phyloP scores from a whole-genome alignment of 2,329 filamentous ascomycete species.

The Neoascochyta sp. region DNA sequence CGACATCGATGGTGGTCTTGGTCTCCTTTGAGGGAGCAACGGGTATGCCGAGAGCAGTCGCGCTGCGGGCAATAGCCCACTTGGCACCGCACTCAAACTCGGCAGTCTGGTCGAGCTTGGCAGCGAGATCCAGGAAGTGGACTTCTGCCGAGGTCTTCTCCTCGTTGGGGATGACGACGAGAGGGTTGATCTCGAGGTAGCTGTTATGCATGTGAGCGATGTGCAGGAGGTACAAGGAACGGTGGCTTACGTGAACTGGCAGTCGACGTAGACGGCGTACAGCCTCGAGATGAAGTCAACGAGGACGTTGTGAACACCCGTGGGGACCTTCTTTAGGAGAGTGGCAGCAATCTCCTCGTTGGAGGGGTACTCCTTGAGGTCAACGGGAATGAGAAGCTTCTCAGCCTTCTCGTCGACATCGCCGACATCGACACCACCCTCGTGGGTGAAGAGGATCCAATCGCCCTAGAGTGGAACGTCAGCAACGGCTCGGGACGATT shows the following conservation, averaged over 20 bases:
- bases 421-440: conserved; percentile 98
- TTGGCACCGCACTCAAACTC: conserved; percentile 99
- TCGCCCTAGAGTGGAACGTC: conserved; percentile 66
- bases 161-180: conserved; percentile 94
- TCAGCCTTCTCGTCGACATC: conserved; percentile 98
- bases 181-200: conserved; percentile 99
- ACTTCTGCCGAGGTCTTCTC: conserved; percentile 89
- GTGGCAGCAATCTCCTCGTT: conserved; percentile 86
- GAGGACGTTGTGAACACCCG: conserved; percentile 95
- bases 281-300: conserved; percentile 98
- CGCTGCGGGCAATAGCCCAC: conserved; percentile 94
- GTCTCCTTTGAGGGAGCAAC: conserved; percentile 56
- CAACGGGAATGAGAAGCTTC: conserved; percentile 96
- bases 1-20: conserved; percentile 91
- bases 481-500: conserved; percentile 25
- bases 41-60: conserved; percentile 80
- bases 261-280: conserved; percentile 98
- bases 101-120: conserved; percentile 97
- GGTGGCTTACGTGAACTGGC: conserved; percentile 76
- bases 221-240: no score
- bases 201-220: conserved; percentile 23
- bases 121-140: conserved; percentile 96
- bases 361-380: conserved; percentile 89
- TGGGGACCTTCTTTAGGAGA: conserved; percentile 87
- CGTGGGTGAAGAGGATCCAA: conserved; percentile 99